phyloP scores from a whole-genome alignment of 2,329 filamentous ascomycete species.

The Aspergillus pseudoglaucus region DNA sequence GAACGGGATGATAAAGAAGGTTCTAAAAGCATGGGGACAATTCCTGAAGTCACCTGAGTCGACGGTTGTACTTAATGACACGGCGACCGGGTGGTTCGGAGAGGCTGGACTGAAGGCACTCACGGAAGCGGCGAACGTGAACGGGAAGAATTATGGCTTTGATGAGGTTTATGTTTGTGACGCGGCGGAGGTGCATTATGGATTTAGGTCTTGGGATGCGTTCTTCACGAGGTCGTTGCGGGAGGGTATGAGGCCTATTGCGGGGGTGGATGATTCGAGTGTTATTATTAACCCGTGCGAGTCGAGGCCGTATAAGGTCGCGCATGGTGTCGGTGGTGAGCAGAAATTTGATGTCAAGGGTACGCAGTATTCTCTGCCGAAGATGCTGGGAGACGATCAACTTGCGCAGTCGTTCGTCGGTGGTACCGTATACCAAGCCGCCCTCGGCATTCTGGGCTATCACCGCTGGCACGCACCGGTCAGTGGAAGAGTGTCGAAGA shows the following conservation, averaged over 20 bases:
- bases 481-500: constrained; percentile 52
- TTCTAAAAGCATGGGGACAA: constrained; percentile 51
- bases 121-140: constrained; percentile 17
- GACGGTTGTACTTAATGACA: constrained; percentile 41
- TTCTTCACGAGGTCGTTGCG: constrained; percentile 59
- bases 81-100: constrained; percentile 51
- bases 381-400: constrained; percentile 56
- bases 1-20: constrained; percentile 46
- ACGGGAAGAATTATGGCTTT: constrained; percentile 5
- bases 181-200: constrained; percentile 25
- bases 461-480: constrained; percentile 66
- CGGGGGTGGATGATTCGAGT: constrained; percentile 43
- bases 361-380: constrained; percentile 58
- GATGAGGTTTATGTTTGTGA: constrained; percentile 15
- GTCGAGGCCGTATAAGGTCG: constrained; percentile 50
- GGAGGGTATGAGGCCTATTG: constrained; percentile 51
- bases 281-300: constrained; percentile 60
- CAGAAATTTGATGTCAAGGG: constrained; percentile 63
- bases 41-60: constrained; percentile 49
- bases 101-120: constrained; percentile 44
- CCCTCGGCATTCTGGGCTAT: constrained; percentile 59
- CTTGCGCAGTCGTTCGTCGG: constrained; percentile 49
- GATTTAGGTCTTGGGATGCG: constrained; percentile 63
- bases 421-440: constrained; percentile 64
- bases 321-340: constrained; percentile 45